Percentiles rank a stretch among this genome's conserved stretches.
Evolutionary conservation across 2,329 filamentous ascomycete species (phyloP).

Genomic region (Aquanectria penicillioides): DNA sequence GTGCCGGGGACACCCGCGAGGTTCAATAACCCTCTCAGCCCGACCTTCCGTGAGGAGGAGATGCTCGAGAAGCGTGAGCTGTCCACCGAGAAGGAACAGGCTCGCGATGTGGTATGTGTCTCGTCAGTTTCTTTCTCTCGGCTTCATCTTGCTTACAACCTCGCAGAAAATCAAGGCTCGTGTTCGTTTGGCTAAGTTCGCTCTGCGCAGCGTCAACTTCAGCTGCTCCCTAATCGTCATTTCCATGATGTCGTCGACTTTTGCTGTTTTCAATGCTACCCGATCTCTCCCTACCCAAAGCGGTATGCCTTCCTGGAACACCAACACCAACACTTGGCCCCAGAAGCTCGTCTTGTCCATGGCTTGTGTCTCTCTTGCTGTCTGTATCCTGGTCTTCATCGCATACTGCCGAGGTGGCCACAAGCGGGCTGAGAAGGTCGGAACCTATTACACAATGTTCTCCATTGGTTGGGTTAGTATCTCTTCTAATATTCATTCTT

Average conservation of each 20-base stretch:
- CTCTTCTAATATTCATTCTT: neutral
- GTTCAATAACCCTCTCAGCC: conserved; percentile 83
- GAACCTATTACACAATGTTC: conserved; percentile 95
- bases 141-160: conserved; percentile 38
- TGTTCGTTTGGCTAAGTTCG: conserved; percentile 92
- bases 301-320: conserved; percentile 85
- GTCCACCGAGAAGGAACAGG: conserved; percentile 86
- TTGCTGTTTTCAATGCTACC: conserved; percentile 93
- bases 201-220: conserved; percentile 96
- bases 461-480: conserved; percentile 76
- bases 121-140: neutral
- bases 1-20: conserved; percentile 84
- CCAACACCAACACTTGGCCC: conserved; percentile 84
- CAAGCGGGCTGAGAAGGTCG: conserved; percentile 87
- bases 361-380: conserved; percentile 80
- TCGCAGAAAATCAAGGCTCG: conserved; percentile 88
- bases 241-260: conserved; percentile 86
- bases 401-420: conserved; percentile 92
- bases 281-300: conserved; percentile 78
- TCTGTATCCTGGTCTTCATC: conserved; percentile 83
- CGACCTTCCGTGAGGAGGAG: conserved; percentile 90
- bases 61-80: conserved; percentile 86
- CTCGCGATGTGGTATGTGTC: conserved; percentile 81
- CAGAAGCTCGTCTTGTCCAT: conserved; percentile 85
- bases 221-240: conserved; percentile 96